These are phyloP conservation scores for Leptographium flavum DNA, from an alignment of 2,329 filamentous ascomycete species.

Conservation along the genomic window DNA sequence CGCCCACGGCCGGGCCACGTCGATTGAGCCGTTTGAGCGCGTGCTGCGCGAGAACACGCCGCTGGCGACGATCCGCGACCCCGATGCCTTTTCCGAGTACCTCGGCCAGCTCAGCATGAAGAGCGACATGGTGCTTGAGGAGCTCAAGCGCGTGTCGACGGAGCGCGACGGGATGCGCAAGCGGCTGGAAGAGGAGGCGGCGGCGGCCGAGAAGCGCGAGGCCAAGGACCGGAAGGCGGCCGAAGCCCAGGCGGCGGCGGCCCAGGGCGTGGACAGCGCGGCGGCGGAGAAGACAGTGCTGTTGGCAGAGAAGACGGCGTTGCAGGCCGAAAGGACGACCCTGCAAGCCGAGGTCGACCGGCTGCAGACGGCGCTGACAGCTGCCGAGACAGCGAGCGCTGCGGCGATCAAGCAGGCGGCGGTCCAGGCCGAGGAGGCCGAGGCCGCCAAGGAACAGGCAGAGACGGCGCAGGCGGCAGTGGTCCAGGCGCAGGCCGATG, in stretches of 20 bases:
- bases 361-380: constrained; percentile 24
- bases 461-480: neutral
- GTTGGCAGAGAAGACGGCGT: constrained; percentile 27
- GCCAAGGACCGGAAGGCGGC: constrained; percentile 6
- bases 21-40: constrained; percentile 88
- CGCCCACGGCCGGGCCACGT: constrained; percentile 72
- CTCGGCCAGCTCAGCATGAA: constrained; percentile 75
- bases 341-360: constrained; percentile 38
- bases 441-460: constrained; percentile 13
- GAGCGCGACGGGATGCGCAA: constrained; percentile 72
- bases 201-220: constrained; percentile 33
- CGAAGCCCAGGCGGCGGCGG: constrained; percentile 19
- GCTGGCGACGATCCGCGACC: constrained; percentile 74
- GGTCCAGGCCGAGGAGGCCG: constrained; percentile 2
- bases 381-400: constrained; percentile 10
- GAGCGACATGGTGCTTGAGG: constrained; percentile 85
- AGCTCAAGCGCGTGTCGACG: constrained; percentile 71
- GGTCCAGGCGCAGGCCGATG: too few species aligned
- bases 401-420: neutral
- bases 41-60: constrained; percentile 86
- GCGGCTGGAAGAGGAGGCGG: constrained; percentile 45
- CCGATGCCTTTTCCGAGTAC: constrained; percentile 75
- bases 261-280: neutral
- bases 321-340: too few species aligned
- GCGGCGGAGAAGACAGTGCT: constrained; percentile 29